Percentiles rank a stretch among this genome's conserved stretches.
phyloP scores from a whole-genome alignment of 1,284 basidiomycete genomes.

The Ganoderma sinense region DNA sequence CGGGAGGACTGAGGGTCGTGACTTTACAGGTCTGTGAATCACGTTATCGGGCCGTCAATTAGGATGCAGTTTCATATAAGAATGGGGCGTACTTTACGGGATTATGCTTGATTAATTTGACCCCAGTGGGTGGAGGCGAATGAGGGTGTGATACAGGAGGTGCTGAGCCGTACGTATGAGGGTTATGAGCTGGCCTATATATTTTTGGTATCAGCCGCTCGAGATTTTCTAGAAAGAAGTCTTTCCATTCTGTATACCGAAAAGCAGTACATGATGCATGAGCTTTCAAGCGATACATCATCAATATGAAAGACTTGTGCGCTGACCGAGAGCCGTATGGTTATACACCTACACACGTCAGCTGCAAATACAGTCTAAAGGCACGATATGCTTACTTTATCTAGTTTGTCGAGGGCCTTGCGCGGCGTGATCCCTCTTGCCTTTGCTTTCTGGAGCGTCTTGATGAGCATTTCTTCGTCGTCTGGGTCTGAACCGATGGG shows the following conservation, averaged over 20 bases:
- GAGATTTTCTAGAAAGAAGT: background rate
- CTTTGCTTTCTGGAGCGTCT: background rate
- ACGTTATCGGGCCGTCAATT: background rate
- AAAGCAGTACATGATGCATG: background rate
- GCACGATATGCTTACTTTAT: background rate
- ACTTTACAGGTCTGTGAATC: background rate
- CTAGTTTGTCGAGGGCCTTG: background rate
- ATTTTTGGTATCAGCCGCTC: background rate
- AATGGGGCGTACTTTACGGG: background rate
- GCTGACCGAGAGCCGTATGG: background rate
- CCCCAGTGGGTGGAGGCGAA: background rate
- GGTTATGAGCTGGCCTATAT: background rate
- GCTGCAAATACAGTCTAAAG: background rate
- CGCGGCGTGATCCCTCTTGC: background rate
- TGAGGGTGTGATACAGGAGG: background rate
- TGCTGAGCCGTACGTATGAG: background rate
- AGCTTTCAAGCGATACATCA: background rate
- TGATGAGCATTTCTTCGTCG: constrained; percentile 3
- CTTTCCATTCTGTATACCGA: background rate
- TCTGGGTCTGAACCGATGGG: background rate
- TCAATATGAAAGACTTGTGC: no score
- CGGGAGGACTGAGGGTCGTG: background rate
- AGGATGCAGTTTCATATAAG: no score
- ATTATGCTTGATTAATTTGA: background rate
- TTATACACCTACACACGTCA: background rate